phyloP scores from a whole-genome alignment of 2,329 filamentous ascomycete genomes.

The Corynespora cassiicola region DNA sequence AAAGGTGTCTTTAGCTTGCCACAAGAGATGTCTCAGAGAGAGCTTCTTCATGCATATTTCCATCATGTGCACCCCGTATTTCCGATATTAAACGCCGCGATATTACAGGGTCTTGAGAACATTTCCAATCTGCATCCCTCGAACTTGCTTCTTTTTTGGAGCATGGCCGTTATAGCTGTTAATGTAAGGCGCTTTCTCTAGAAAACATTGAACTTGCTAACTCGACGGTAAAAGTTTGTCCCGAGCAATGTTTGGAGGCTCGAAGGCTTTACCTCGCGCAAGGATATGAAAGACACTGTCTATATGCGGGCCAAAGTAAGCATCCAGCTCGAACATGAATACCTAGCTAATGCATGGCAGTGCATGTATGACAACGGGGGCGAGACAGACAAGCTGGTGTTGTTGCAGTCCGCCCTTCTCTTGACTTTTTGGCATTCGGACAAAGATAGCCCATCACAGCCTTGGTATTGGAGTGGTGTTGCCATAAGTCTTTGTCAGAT shows the following conservation, averaged over 20 bases:
- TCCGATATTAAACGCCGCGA: constrained; percentile 4
- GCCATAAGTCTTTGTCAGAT: constrained; percentile 11
- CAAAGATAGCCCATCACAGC: constrained; percentile 11
- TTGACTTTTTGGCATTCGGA: constrained; percentile 13
- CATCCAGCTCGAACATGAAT: no score
- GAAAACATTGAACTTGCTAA: no score
- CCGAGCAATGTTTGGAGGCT: constrained; percentile 6
- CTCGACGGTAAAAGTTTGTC: no score
- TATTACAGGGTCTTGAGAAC: neutral
- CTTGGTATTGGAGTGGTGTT: constrained; percentile 14
- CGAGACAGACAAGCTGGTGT: constrained; percentile 8
- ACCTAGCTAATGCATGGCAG: no score
- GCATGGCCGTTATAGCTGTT: constrained; percentile 11
- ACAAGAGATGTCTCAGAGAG: constrained; percentile 3
- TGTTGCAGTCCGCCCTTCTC: constrained; percentile 8
- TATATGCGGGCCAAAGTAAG: constrained; percentile 9
- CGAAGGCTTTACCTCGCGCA: constrained; percentile 6
- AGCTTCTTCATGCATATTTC: constrained; percentile 9
- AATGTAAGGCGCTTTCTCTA: no score
- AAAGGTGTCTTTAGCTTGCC: constrained; percentile 6
- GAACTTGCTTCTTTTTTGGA: constrained; percentile 10
- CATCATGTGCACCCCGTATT: constrained; percentile 10
- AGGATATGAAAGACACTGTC: constrained; percentile 12
- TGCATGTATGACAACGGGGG: constrained; percentile 12
- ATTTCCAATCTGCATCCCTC: neutral